A percentile compares a stretch with the other conserved stretches of the same genome.
Conservation (phyloP, 352 stramenopile species). For the Pythium monospermum region DNA sequence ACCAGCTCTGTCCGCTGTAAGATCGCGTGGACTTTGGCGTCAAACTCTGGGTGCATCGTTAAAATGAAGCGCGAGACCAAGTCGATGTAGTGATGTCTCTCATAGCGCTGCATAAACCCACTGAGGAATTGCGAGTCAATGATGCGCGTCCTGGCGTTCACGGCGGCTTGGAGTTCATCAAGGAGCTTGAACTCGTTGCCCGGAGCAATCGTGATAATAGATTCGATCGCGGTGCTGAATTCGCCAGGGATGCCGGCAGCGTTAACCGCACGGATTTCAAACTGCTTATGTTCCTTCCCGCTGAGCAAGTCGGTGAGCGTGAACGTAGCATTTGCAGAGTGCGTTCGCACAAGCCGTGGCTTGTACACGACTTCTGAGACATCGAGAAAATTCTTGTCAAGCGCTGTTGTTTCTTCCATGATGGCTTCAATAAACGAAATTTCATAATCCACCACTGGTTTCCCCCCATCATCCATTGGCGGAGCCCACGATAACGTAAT, state of each 20-base stretch:
- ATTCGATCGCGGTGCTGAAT: conserved; percentile 38
- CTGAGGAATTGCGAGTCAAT: conserved; percentile 78
- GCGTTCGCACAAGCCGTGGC: conserved; percentile 39
- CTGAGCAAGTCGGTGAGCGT: conserved; percentile 47
- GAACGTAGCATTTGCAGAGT: conserved; percentile 30
- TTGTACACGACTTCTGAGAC: conserved; percentile 60
- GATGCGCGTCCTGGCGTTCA: conserved; percentile 58
- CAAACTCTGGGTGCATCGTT: conserved; percentile 39
- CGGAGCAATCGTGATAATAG: conserved; percentile 61
- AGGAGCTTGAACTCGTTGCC: conserved; percentile 64
- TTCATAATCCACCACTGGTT: conserved; percentile 59
- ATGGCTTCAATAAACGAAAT: conserved; percentile 55
- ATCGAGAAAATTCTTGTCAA: conserved; percentile 41
- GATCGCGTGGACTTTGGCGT: conserved; percentile 47
- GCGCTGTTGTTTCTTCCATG: conserved; percentile 40
- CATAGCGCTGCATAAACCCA: conserved; percentile 79
- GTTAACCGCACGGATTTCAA: conserved; percentile 63
- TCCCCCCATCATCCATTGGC: conserved; percentile 53
- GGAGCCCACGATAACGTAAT: conserved; percentile 62
- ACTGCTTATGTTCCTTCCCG: conserved; percentile 58
- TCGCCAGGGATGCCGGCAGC: conserved; percentile 43
- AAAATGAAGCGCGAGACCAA: conserved; percentile 67
- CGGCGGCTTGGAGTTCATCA: conserved; percentile 74
- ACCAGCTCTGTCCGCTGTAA: conserved; percentile 17
- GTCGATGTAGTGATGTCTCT: conserved; percentile 60